Base-by-base conservation (phyloP, 306 rosid species). In the Canavalia ensiformis region DNA sequence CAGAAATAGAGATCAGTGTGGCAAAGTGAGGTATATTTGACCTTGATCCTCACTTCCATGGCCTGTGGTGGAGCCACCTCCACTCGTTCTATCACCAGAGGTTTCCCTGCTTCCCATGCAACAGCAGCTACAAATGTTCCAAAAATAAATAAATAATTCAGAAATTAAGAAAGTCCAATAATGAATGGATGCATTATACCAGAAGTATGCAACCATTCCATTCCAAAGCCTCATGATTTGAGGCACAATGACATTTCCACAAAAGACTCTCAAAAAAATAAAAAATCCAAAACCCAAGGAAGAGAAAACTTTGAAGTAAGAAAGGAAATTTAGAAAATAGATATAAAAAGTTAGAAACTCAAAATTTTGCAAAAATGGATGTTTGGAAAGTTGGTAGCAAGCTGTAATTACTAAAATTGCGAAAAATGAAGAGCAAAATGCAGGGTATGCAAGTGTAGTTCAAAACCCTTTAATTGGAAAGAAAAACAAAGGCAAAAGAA, bases 1-100 rank as follows among this genome's bases (percentile, higher is more conserved):
- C 89, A 87, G 87, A 80, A 87, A 83, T 51, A 76, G 70, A 87
- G 65, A 87, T 83, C 89, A 54, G 87, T 87, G 9, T 76, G 89
- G 64, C 89, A 87, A 74, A 87, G 89, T 30, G 87, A 74, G 44
- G 85, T 74, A 35, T 66, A 74, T 45, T 74, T 74, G 29, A 82
- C 70, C 33, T 82, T 82, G 56, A 82, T 75, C 59, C 85, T 74
- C 71, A 82, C 85, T 57, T 82, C 85, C 81, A 56, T 74, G 37
- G 71, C 63, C 81, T 75, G 76, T 75, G 85, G 85, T 3, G 81
- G 85, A 56, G 85, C 85, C 25, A 82, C 85, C 63, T 82, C 85
- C 72, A 75, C 81, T 2, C 54, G 51, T 57, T 82, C 85, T 9
- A 82, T 82, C 49, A 82, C 76, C 81, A 82, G 34, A 9, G 85